phyloP scores from a whole-genome alignment of 331 rosid genomes.

The Cucumis variabilis region DNA sequence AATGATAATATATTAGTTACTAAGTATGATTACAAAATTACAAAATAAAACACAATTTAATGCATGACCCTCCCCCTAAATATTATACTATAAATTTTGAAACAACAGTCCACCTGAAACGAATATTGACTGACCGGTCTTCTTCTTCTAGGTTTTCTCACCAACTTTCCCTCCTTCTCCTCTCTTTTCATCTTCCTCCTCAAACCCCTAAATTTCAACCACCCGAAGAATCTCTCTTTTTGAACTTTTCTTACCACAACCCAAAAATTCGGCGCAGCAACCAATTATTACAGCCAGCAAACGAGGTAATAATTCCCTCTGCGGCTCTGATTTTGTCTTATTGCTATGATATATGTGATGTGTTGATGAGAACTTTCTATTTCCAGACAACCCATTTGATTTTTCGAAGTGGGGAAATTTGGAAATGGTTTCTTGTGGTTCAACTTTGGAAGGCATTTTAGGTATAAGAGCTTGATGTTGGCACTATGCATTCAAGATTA shows the following conservation, averaged over 20 bases:
- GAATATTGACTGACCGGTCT: conserved; percentile 9
- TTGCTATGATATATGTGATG: not conserved
- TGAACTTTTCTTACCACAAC: not conserved
- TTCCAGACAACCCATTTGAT: not conserved
- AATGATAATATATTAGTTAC: not conserved
- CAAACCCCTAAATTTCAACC: not conserved
- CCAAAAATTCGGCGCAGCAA: not conserved
- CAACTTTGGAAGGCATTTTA: not conserved
- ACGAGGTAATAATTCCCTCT: conserved; percentile 13
- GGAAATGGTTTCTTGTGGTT: not conserved
- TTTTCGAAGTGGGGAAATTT: not conserved
- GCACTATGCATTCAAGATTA: conserved; percentile 58
- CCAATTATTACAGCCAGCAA: not conserved
- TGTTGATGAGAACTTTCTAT: not conserved
- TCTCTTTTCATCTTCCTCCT: not conserved
- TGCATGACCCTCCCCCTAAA: not conserved
- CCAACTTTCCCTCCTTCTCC: not conserved
- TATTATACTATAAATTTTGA: conserved; percentile 8
- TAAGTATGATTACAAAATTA: not conserved
- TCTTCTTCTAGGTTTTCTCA: conserved; percentile 21
- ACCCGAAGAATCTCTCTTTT: not conserved
- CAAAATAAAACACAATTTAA: not conserved
- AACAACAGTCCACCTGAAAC: conserved; percentile 17
- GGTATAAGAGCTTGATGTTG: not conserved
- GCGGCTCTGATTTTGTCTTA: not conserved